phyloP scores from a whole-genome alignment of 352 stramenopile species.

The Aphanomyces invadans region DNA sequence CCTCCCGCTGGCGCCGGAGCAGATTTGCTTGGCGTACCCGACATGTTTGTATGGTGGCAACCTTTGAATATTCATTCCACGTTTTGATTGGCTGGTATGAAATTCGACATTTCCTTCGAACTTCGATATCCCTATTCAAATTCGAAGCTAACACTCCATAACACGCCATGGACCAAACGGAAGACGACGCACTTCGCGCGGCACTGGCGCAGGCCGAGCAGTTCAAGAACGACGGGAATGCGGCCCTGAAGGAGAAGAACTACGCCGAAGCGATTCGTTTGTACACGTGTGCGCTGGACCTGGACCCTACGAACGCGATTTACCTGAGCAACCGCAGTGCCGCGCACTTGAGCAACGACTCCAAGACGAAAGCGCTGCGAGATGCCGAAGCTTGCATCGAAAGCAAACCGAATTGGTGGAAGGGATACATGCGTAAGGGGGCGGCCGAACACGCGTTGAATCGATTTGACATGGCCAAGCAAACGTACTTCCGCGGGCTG shows the following conservation, averaged over 20 bases:
- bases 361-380: slow-evolving; percentile 64
- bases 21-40: neutral
- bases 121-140: neutral
- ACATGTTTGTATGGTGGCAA: slow-evolving; percentile 7
- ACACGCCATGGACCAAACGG: neutral
- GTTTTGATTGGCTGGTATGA: slow-evolving; percentile 2
- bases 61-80: neutral
- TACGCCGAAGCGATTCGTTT: slow-evolving; percentile 63
- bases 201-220: slow-evolving; percentile 60
- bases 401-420: slow-evolving; percentile 75
- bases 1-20: neutral
- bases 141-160: neutral
- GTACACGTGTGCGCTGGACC: slow-evolving; percentile 73
- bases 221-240: slow-evolving; percentile 83
- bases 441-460: slow-evolving; percentile 65
- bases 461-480: slow-evolving; percentile 63
- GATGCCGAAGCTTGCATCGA: slow-evolving; percentile 76
- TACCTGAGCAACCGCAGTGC: slow-evolving; percentile 84
- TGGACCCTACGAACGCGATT: slow-evolving; percentile 79
- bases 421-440: slow-evolving; percentile 79
- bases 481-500: slow-evolving; percentile 61
- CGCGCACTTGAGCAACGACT: slow-evolving; percentile 68
- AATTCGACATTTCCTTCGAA: neutral
- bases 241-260: slow-evolving; percentile 50
- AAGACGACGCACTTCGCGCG: slow-evolving; percentile 33